Evolutionary conservation across 371 early-diverging fungal genomes (phyloP).

Genomic region (Mortierella sp.): DNA sequence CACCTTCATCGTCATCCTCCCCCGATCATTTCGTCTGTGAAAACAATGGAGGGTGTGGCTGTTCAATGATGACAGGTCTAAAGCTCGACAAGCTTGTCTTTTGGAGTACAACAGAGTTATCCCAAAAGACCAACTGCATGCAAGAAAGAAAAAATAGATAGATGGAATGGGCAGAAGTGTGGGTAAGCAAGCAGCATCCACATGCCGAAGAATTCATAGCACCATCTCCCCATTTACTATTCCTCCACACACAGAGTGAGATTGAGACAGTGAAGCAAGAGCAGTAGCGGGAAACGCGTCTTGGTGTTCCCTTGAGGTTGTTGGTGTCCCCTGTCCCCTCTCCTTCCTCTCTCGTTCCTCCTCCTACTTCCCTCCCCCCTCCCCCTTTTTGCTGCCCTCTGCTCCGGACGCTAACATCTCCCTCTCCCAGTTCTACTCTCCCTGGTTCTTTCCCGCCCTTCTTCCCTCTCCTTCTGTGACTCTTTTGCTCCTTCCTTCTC

Average conservation of each 20-base stretch:
- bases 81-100: background rate
- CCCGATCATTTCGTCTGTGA: background rate
- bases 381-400: background rate
- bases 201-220: background rate
- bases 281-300: background rate
- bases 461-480: background rate
- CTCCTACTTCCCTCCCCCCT: background rate
- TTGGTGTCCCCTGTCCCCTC: background rate
- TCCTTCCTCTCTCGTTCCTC: background rate
- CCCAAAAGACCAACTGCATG: background rate
- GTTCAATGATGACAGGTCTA: background rate
- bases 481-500: background rate
- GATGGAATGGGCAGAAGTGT: background rate
- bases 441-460: background rate
- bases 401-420: background rate
- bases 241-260: background rate
- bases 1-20: background rate
- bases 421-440: background rate
- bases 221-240: background rate
- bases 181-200: background rate
- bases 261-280: background rate
- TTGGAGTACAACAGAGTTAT: background rate
- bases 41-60: too few relatives aligned
- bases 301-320: background rate
- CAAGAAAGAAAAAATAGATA: background rate